Evolutionary conservation across 2,329 filamentous ascomycete species (phyloP).

Genomic region (Curvularia verruculosa): DNA sequence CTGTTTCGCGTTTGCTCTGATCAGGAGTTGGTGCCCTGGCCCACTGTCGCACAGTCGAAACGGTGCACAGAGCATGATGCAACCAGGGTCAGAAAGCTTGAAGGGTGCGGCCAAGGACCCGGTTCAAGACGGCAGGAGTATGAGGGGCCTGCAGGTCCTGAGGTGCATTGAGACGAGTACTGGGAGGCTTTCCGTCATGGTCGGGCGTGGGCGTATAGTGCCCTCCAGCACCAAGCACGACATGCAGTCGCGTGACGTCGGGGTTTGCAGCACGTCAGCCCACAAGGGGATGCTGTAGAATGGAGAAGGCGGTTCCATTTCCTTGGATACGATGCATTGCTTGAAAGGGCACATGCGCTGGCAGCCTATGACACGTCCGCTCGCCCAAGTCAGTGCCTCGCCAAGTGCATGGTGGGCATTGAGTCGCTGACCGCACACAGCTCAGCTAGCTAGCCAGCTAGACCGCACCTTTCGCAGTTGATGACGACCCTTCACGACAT

Average conservation of each 20-base stretch:
- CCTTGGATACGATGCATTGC: neutral
- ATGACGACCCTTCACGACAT: constrained; percentile 11
- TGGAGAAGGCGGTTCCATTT: constrained; percentile 1
- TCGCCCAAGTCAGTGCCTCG: constrained; percentile 14
- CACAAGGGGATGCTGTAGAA: neutral
- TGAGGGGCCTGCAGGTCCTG: neutral
- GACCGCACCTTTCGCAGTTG: constrained; percentile 12
- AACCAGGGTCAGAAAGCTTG: constrained; percentile 7
- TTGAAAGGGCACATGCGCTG: constrained; percentile 17
- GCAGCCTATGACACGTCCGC: constrained; percentile 15
- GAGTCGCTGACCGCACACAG: constrained; percentile 27
- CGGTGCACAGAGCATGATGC: constrained; percentile 11
- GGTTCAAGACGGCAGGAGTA: constrained; percentile 2
- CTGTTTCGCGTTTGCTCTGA: constrained; percentile 16
- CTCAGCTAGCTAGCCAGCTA: constrained; percentile 21
- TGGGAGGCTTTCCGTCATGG: neutral
- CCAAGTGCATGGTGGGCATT: constrained; percentile 21
- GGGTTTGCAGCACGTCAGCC: constrained; percentile 3
- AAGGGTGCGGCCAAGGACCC: neutral
- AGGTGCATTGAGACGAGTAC: neutral
- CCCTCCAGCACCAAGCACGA: neutral
- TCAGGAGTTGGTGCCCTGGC: constrained; percentile 9
- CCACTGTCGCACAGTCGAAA: constrained; percentile 12
- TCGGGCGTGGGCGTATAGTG: neutral
- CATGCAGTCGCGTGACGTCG: constrained; percentile 24